Percentiles rank a stretch among this genome's conserved stretches.
phyloP scores from a whole-genome alignment of 2,329 filamentous ascomycete species.

The Penicillium polonicum region DNA sequence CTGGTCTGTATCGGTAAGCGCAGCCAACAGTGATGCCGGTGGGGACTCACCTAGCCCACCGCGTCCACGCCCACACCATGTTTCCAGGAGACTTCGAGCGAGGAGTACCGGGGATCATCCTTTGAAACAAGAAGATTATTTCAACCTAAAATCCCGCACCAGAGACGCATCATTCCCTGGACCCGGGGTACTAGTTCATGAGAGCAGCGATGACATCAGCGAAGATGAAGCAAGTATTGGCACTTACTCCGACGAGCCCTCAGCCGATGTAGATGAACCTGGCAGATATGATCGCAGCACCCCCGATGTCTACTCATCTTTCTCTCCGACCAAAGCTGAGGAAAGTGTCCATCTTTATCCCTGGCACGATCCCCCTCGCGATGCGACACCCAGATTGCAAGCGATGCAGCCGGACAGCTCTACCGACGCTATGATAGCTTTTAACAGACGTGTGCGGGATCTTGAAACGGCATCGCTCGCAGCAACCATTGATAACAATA shows the following conservation, averaged over 20 bases:
- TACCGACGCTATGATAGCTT: conserved; percentile 56
- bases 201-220: conserved; percentile 44
- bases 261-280: conserved; percentile 28
- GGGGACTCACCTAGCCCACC: conserved; percentile 26
- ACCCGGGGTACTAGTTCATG: conserved; percentile 50
- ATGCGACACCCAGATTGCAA: conserved; percentile 30
- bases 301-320: conserved; percentile 15
- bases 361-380: conserved; percentile 50
- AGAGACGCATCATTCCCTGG: conserved; percentile 50
- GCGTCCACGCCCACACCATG: conserved; percentile 23
- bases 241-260: conserved; percentile 29
- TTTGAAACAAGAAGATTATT: conserved; percentile 35
- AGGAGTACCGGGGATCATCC: conserved; percentile 43
- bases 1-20: conserved; percentile 54
- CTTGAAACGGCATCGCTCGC: conserved; percentile 55
- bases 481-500: conserved; percentile 55
- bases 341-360: conserved; percentile 40
- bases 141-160: conserved; percentile 25
- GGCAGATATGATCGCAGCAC: conserved; percentile 23
- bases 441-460: conserved; percentile 50
- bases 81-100: conserved; percentile 44
- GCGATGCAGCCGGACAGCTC: conserved; percentile 52
- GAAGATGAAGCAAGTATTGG: conserved; percentile 35
- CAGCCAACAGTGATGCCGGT: conserved; percentile 44
- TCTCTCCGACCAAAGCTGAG: conserved; percentile 27